Evolutionary conservation across 305 asterid species (phyloP).

Genomic region (Solanum chacoense): DNA sequence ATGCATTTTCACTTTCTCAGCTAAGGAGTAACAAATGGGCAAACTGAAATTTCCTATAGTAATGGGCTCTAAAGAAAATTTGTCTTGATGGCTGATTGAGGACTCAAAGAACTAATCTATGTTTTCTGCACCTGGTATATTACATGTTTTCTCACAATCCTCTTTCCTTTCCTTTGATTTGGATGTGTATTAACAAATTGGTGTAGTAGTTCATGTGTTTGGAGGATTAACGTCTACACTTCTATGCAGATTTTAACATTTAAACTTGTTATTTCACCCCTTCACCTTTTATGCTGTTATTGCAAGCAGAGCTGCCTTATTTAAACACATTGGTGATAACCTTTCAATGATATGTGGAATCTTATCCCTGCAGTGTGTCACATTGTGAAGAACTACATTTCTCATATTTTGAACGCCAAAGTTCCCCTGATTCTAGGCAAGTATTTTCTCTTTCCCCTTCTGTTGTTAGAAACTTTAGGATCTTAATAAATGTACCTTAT

Average conservation of each 20-base stretch:
- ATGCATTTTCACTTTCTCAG: not conserved
- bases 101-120: not conserved
- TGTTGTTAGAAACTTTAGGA: not conserved
- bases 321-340: not conserved
- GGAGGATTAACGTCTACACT: not conserved
- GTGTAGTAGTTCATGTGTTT: not conserved
- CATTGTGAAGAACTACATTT: conserved; percentile 75
- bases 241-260: not conserved
- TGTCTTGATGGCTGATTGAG: not conserved
- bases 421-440: conserved; percentile 80
- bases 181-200: not conserved
- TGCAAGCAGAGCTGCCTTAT: not conserved
- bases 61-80: not conserved
- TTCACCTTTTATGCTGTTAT: not conserved
- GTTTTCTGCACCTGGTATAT: not conserved
- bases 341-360: conserved; percentile 8
- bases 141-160: not conserved
- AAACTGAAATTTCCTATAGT: not conserved
- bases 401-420: conserved; percentile 50
- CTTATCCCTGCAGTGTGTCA: conserved; percentile 50
- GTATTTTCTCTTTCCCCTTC: not conserved
- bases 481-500: not conserved
- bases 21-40: not conserved
- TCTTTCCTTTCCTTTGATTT: not conserved
- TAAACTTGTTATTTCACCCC: not conserved